Evolutionary conservation across 495 filamentous ascomycete genomes (phyloP), one percentile per base, ranked within the genome.

Genomic region (Penicillium crystallinum): DNA sequence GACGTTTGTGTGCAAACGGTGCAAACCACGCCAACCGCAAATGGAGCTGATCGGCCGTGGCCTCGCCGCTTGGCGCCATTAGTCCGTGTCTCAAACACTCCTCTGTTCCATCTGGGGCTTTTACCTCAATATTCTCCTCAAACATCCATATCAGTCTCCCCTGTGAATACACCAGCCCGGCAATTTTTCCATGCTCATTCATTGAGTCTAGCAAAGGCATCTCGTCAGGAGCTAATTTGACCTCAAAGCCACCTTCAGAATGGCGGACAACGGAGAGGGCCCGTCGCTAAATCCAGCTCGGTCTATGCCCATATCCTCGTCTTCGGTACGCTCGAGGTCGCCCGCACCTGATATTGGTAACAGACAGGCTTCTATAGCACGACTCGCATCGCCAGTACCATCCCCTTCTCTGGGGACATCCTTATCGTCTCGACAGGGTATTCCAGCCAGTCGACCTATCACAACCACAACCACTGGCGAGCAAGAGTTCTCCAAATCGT

Each of bases 301-400:
- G 34, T 63, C 71, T 46, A 49, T 71, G 47, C 74, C 71, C 36
- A 73, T 75, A 46, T 58, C 67, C 21, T 66, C 68, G 38, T 65
- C 70, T 27, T 64, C 66, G 14, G 39, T 59, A 52, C 67, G 67
- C 19, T 69, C 71, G 14, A 61, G 67, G 11, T 79, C 77, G 12
- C 75, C 75, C 42, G 59, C 62, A 21, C 55, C 69, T 25, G 75
- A 76, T 10, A 75, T 79, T n/a, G 66, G 76, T 12, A 74, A 73
- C 50, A 77, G 88, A 69, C 82, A 82, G 34, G 77, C 82, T 40
- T 84, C 85, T 5, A 90, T 80, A 48, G 87, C 87, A 29, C 81
- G 88, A 52, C 74, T 91, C 18, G 85, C 84, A 21, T 87, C 87
- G 2, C 86, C 88, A 4, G 69, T 88, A 6, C 79, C 80, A 25